Percentiles rank a stretch among this genome's conserved stretches.
These are phyloP conservation scores for Helotiales sp. DNA, from an alignment of 2,329 filamentous ascomycete genomes.

Conservation along the genomic window DNA sequence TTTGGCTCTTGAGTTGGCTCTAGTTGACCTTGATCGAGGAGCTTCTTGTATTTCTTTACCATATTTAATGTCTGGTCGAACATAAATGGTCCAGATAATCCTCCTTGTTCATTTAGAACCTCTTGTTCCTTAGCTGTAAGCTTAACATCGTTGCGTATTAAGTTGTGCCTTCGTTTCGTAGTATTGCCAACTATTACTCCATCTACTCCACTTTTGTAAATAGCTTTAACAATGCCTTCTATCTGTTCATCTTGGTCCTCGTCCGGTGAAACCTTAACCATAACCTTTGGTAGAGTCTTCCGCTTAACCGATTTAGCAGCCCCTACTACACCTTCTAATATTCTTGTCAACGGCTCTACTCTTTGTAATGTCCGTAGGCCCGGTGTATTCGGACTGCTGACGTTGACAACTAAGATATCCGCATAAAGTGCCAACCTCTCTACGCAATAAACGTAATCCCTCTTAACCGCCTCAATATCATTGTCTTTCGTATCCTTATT, in stretches of 20 bases:
- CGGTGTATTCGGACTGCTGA: conserved; percentile 94
- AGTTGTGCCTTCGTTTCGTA: conserved; percentile 75
- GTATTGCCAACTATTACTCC: conserved; percentile 98
- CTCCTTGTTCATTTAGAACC: conserved; percentile 74
- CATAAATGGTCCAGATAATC: conserved; percentile 88
- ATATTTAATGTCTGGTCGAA: conserved; percentile 78
- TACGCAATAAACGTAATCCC: conserved; percentile 89
- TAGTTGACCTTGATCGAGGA: conserved; percentile 57
- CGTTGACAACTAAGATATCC: conserved; percentile 96
- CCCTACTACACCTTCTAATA: conserved; percentile 79
- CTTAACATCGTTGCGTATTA: conserved; percentile 65
- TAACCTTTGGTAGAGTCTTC: conserved; percentile 75
- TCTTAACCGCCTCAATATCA: conserved; percentile 78
- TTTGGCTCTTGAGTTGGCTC: conserved; percentile 51
- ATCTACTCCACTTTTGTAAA: conserved; percentile 82
- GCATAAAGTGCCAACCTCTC: conserved; percentile 81
- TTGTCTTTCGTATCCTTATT: conserved; percentile 88
- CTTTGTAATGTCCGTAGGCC: conserved; percentile 86
- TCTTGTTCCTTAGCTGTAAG: conserved; percentile 67
- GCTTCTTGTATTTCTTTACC: conserved; percentile 74
- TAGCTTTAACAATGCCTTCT: conserved; percentile 82
- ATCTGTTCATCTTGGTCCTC: conserved; percentile 86
- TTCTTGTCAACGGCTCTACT: conserved; percentile 75
- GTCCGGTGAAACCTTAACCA: conserved; percentile 98
- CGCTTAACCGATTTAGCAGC: conserved; percentile 71